phyloP scores from a whole-genome alignment of 1,284 basidiomycete species.

The Apiotrichum montevideense region DNA sequence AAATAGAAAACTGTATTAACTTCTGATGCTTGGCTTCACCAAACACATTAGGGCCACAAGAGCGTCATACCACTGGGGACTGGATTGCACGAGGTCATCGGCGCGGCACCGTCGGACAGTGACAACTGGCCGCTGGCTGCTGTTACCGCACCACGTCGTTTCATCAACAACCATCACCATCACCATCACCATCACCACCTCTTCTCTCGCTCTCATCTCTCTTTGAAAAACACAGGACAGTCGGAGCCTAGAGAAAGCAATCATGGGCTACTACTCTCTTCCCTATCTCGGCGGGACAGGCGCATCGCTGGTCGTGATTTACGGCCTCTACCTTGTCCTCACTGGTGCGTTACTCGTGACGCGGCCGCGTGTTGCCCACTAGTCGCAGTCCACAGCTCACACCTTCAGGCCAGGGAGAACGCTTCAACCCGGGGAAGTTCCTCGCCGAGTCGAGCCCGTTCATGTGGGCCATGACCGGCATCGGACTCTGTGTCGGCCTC shows the following conservation, averaged over 20 bases:
- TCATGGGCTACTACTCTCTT: conserved; percentile 11
- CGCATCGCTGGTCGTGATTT: conserved; percentile 51
- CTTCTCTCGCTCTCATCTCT: not conserved
- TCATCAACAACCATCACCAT: too few species aligned
- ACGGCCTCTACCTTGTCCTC: conserved; percentile 78
- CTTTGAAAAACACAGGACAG: too few species aligned
- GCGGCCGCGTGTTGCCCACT: not conserved
- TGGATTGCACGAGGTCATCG: too few species aligned
- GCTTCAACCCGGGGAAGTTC: conserved; percentile 87
- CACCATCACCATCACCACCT: not conserved
- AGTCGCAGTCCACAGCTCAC: not conserved
- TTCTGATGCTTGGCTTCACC: too few species aligned
- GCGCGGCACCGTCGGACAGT: too few species aligned
- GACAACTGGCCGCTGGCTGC: too few species aligned
- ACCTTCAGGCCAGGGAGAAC: conserved; percentile 70
- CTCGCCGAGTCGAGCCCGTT: conserved; percentile 91
- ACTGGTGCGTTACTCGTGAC: conserved; percentile 52
- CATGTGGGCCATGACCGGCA: conserved; percentile 83
- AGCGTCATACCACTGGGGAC: too few species aligned
- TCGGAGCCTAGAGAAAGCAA: not conserved
- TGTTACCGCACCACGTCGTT: too few species aligned
- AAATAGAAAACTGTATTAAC: too few species aligned
- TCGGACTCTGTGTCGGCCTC: conserved; percentile 87
- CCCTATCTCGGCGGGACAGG: conserved; percentile 2
- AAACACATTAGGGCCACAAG: too few species aligned